Evolutionary conservation across 805 yeast species (phyloP), one percentile per base, ranked within the genome.

Genomic region (Ascoidea asiatica): DNA sequence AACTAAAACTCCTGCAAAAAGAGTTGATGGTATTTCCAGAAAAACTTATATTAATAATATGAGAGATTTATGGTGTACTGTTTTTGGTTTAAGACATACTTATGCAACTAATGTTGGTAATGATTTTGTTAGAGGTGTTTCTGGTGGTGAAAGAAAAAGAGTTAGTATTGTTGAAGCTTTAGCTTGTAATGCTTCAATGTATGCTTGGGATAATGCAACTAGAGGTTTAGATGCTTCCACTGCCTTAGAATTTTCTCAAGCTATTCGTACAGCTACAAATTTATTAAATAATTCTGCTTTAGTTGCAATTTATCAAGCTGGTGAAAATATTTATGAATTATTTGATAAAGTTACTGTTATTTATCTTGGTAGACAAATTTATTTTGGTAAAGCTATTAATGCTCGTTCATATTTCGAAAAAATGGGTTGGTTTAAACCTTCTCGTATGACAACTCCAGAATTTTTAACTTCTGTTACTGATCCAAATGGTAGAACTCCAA

Each of bases 71-170:
- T 59, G 64, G 60, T 63, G 66, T 50, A 63, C 66, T 4, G 65
- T 69, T 36, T 79, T 74, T 53, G 86, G 84, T 47, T 64, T 80
- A 38, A 62, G 70, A 7, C 84, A 77, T 57, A 75, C 84, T 5
- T 65, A 67, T 48, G 63, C 73, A 56, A 75, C 82, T 17, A 72
- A 71, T 50, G 82, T 77, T 35, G 83, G 83, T 47, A 70, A 70
- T 54, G 81, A 76, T 48, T 65, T 72, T 38, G 70, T 80, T 29
- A 70, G 85, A 57, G 84, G 87, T 64, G 84, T 81, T 38, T 79
- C 90, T 44, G 90, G 94, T 55, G 92, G 92, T 68, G 94, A 84
- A 63, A 67, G 94, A 52, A 82, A 83, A 62, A 75, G 94, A 65
- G 90, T 84, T 3, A 80, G 90, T 11, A 78, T 84, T 53, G 86